These are phyloP conservation scores for Metschnikowia peoriensis DNA, from an alignment of 805 yeast genomes.

Conservation along the genomic window DNA sequence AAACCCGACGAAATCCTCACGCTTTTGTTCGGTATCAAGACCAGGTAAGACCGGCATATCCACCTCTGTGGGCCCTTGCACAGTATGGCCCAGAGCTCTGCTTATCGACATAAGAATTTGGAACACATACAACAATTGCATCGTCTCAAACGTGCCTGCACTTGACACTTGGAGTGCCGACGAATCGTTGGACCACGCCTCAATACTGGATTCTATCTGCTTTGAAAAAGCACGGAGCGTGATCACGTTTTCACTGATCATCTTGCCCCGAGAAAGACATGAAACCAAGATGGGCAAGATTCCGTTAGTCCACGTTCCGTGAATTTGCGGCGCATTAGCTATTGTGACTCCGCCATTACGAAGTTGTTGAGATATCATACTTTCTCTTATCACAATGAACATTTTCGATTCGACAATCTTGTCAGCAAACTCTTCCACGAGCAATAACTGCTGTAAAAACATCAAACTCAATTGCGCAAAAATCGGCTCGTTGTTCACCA, in stretches of 20 bases:
- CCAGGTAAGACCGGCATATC: slow-evolving; percentile 51
- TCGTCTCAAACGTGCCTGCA: slow-evolving; percentile 39
- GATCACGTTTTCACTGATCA: slow-evolving; percentile 58
- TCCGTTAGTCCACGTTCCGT: slow-evolving; percentile 85
- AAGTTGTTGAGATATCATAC: slow-evolving; percentile 65
- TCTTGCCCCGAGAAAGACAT: slow-evolving; percentile 61
- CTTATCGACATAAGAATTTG: slow-evolving; percentile 54
- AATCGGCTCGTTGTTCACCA: slow-evolving; percentile 59
- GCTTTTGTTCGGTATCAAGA: slow-evolving; percentile 55
- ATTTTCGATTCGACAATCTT: slow-evolving; percentile 63
- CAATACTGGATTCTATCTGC: slow-evolving; percentile 63
- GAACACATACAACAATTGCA: slow-evolving; percentile 63
- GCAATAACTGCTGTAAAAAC: slow-evolving; percentile 66
- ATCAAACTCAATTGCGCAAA: slow-evolving; percentile 71
- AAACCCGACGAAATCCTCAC: slow-evolving; percentile 57
- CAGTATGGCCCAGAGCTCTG: slow-evolving; percentile 45
- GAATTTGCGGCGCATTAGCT: slow-evolving; percentile 52
- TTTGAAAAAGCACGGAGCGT: slow-evolving; percentile 61
- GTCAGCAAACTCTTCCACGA: slow-evolving; percentile 62
- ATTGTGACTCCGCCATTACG: slow-evolving; percentile 64
- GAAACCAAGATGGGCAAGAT: slow-evolving; percentile 64
- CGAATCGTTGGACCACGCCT: slow-evolving; percentile 66
- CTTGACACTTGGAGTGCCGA: slow-evolving; percentile 38
- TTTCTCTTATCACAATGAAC: slow-evolving; percentile 63
- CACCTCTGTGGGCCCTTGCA: slow-evolving; percentile 13